Conservation (phyloP, 371 early-diverging fungal genomes). For the Rhizopus sp. region DNA sequence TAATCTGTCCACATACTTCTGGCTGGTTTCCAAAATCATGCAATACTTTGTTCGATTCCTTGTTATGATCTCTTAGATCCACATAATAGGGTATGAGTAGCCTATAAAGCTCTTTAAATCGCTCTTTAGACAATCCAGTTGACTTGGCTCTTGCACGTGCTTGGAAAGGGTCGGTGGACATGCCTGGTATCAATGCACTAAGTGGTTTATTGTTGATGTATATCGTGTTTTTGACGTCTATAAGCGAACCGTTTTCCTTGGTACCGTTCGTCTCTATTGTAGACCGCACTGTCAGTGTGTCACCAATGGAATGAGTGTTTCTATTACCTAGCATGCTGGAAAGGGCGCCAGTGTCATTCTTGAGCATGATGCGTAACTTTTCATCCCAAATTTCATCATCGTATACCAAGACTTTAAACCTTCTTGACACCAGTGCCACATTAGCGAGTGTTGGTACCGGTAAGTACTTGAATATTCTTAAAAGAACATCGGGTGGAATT, state of each 20-base stretch:
- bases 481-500: constrained; percentile 52
- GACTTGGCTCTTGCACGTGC: constrained; percentile 55
- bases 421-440: constrained; percentile 56
- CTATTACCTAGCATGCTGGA: constrained; percentile 28
- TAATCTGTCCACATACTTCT: constrained; percentile 65
- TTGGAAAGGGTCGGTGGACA: constrained; percentile 57
- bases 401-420: constrained; percentile 65
- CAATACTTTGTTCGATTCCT: constrained; percentile 67
- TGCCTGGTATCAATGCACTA: constrained; percentile 58
- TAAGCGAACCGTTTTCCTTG: constrained; percentile 24
- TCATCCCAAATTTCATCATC: constrained; percentile 68
- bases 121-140: constrained; percentile 62
- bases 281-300: background rate
- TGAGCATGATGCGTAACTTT: constrained; percentile 44
- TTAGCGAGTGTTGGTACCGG: constrained; percentile 51
- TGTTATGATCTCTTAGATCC: constrained; percentile 64
- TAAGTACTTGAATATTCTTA: constrained; percentile 51
- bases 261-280: constrained; percentile 9
- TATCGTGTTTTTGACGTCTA: constrained; percentile 36
- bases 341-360: constrained; percentile 37
- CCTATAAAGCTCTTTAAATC: constrained; percentile 65
- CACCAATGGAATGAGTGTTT: background rate
- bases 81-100: constrained; percentile 73
- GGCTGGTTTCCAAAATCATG: constrained; percentile 69
- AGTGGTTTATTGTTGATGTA: constrained; percentile 51